A percentile compares a stretch with the other conserved stretches of the same genome.
These are phyloP conservation scores for Cajanus cajan DNA, from an alignment of 306 rosid genomes.

Conservation along the genomic window DNA sequence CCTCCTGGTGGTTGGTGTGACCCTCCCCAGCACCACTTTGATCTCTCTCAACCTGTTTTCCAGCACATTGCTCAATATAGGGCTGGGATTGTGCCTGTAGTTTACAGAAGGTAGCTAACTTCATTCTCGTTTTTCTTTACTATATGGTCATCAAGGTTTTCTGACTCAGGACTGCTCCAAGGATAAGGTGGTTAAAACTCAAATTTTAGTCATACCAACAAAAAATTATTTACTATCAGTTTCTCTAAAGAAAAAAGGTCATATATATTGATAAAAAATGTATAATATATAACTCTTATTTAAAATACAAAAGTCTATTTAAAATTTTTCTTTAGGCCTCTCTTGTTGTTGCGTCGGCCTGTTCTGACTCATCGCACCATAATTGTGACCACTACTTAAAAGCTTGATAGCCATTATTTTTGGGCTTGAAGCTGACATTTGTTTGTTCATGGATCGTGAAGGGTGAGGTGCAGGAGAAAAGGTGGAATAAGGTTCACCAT, in stretches of 20 bases:
- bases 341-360: too few species aligned
- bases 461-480: slow-evolving; percentile 49
- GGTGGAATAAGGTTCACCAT: slow-evolving; percentile 50
- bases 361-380: background rate
- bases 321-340: too few species aligned
- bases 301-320: too few species aligned
- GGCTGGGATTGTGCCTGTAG: slow-evolving; percentile 48
- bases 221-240: too few species aligned
- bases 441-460: slow-evolving; percentile 14
- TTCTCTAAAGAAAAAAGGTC: too few species aligned
- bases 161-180: too few species aligned
- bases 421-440: background rate
- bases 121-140: background rate
- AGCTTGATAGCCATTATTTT: background rate
- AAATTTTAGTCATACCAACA: too few species aligned
- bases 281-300: too few species aligned
- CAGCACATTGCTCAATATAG: slow-evolving; percentile 48
- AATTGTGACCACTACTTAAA: background rate
- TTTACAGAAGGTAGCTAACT: slow-evolving; percentile 44
- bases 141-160: background rate
- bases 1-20: slow-evolving; percentile 59
- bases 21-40: slow-evolving; percentile 52
- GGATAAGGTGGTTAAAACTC: too few species aligned
- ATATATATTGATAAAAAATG: too few species aligned
- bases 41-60: slow-evolving; percentile 50